phyloP scores from a whole-genome alignment of 2,329 filamentous ascomycete species.

The Nigrospora oryzae region DNA sequence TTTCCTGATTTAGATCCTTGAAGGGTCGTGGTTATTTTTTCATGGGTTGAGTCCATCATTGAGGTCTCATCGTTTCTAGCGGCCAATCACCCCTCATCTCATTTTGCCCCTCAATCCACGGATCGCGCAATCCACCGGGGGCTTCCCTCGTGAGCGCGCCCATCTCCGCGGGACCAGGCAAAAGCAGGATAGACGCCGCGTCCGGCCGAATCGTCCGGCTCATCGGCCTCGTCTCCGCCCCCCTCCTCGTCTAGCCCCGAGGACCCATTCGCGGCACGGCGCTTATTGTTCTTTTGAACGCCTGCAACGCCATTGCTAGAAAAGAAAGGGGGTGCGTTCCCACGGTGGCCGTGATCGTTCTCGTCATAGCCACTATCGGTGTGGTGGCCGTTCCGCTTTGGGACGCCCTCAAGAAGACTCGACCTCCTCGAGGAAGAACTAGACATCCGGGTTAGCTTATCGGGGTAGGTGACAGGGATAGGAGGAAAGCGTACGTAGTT shows the following conservation, averaged over 20 bases:
- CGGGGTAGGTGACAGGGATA: not conserved
- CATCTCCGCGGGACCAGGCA: slow-evolving; percentile 47
- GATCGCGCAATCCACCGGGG: not conserved
- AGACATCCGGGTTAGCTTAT: not conserved
- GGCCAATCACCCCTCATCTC: slow-evolving; percentile 19
- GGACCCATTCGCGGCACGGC: slow-evolving; percentile 11
- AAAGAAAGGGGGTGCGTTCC: slow-evolving; percentile 19
- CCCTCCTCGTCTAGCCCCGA: slow-evolving; percentile 37
- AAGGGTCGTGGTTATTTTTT: too few relatives aligned
- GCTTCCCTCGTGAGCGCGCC: slow-evolving; percentile 7
- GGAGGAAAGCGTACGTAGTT: slow-evolving; percentile 63
- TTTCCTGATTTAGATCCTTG: too few relatives aligned
- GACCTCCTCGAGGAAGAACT: slow-evolving; percentile 92
- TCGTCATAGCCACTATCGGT: slow-evolving; percentile 11
- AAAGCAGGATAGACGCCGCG: slow-evolving; percentile 48
- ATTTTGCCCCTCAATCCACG: slow-evolving; percentile 18
- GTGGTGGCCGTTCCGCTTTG: slow-evolving; percentile 28
- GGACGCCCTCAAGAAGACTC: slow-evolving; percentile 55
- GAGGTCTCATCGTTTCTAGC: not conserved
- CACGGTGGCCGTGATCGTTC: slow-evolving; percentile 12
- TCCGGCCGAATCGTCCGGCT: slow-evolving; percentile 49
- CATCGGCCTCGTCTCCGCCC: slow-evolving; percentile 55
- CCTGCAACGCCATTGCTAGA: slow-evolving; percentile 40
- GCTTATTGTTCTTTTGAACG: slow-evolving; percentile 33
- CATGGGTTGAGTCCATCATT: not conserved